Evolutionary conservation across 75 land plant species (phyloP).

Genomic region (Pinus taeda): DNA sequence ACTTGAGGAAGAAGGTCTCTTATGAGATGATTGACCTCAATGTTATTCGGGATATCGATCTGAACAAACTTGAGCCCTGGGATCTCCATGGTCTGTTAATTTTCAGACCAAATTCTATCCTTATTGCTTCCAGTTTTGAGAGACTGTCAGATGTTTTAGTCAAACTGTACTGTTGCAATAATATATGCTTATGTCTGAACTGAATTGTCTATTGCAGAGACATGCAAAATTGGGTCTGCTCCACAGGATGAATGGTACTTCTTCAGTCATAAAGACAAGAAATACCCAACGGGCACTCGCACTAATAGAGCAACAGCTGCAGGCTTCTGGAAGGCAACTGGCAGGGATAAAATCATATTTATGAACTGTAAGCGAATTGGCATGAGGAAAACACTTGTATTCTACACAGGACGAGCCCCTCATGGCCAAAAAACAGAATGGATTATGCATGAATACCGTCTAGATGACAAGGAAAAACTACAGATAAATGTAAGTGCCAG

Average conservation of each 20-base stretch:
- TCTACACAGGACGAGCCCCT: slow-evolving; percentile 61
- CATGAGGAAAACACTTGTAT: slow-evolving; percentile 59
- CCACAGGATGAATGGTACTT: slow-evolving; percentile 63
- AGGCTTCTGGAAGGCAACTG: slow-evolving; percentile 69
- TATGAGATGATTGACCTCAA: slow-evolving; percentile 63
- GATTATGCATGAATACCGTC: slow-evolving; percentile 68
- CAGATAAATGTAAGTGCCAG: neutral
- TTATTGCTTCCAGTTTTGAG: too few species aligned
- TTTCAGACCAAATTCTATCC: too few species aligned
- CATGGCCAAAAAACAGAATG: slow-evolving; percentile 64
- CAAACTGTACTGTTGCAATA: too few species aligned
- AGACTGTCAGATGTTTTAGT: too few species aligned
- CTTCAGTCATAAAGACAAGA: slow-evolving; percentile 66
- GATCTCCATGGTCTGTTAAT: slow-evolving; percentile 54
- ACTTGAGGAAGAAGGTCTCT: slow-evolving; percentile 65
- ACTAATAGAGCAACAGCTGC: slow-evolving; percentile 56
- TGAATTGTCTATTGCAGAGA: slow-evolving; percentile 23
- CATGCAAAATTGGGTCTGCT: slow-evolving; percentile 48
- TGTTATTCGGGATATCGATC: slow-evolving; percentile 68
- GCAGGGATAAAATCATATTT: slow-evolving; percentile 53
- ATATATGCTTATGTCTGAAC: too few species aligned
- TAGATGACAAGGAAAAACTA: slow-evolving; percentile 32
- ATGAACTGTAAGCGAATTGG: slow-evolving; percentile 49
- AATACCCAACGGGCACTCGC: slow-evolving; percentile 55
- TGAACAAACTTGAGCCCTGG: slow-evolving; percentile 81